phyloP scores from a whole-genome alignment of 805 yeast species.

The Zygotorulaspora sp. region DNA sequence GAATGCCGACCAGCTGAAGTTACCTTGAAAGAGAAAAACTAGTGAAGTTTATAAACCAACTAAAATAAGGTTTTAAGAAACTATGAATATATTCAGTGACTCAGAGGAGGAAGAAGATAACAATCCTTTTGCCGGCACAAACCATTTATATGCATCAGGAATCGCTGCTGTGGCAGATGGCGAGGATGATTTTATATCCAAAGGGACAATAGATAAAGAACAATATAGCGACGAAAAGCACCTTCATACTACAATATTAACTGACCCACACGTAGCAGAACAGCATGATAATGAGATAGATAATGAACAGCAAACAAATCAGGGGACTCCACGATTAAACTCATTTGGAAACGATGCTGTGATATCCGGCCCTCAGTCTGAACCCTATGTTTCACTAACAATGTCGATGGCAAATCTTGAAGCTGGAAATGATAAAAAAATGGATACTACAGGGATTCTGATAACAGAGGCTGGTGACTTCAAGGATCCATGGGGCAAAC shows the following conservation, averaged over 20 bases:
- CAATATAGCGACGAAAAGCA: not conserved
- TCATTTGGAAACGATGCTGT: constrained; percentile 1
- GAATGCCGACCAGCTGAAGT: too few relatives aligned
- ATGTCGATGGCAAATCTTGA: constrained; percentile 25
- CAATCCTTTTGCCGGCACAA: constrained; percentile 38
- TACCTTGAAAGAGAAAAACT: not conserved
- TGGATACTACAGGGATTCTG: constrained; percentile 28
- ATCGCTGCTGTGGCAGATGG: constrained; percentile 28
- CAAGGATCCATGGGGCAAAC: constrained; percentile 69
- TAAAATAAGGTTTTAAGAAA: not conserved
- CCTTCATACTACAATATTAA: not conserved
- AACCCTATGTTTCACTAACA: constrained; percentile 29
- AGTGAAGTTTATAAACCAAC: not conserved
- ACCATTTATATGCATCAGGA: constrained; percentile 38
- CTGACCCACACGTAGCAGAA: too few relatives aligned
- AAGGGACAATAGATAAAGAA: constrained; percentile 7
- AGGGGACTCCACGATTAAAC: constrained; percentile 5
- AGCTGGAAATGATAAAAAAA: not conserved
- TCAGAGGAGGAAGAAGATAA: constrained; percentile 37
- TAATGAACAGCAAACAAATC: constrained; percentile 1
- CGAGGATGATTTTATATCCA: constrained; percentile 17
- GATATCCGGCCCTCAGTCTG: constrained; percentile 11
- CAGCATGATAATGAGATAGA: not conserved
- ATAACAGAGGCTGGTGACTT: constrained; percentile 84
- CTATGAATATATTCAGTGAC: constrained; percentile 22